Evolutionary conservation across 225 moss, liverwort and hornwort genomes (phyloP), one percentile per base, ranked within the genome.

Genomic region (Straminergon stramineum): DNA sequence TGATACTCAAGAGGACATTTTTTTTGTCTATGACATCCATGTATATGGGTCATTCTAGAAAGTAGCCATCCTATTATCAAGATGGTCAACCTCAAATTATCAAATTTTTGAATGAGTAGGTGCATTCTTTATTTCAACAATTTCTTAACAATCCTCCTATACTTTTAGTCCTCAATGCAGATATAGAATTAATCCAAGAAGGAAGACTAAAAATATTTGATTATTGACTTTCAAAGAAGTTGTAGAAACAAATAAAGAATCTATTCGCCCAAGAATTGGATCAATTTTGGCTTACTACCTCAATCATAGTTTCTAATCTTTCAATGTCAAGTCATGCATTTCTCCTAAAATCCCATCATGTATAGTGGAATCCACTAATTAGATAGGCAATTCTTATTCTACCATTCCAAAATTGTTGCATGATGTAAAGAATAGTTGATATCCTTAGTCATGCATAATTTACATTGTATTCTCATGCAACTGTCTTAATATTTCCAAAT

Each of bases 101-200:
- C 14, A 41, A 39, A 39, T 8, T 13, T 21, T 0, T 71, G 3
- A 71, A 15, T 41, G 8, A 26, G 1, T 5, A 41, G 26, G 9
- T 26, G 15, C 15, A 71, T 41, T 41, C 3, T 24, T 41, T 9
- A 0, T 71, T 71, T 41, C 24, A 71, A 71, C 8, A 41, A 0
- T 8, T 71, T 26, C 0, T 71, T 41, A 5, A 41, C 24, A 71
- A 15, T 26, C 16, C 3, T 41, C 1, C 3, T 15, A 41, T 0
- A 24, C 37, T 41, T 8, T 41, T 41, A 8, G 5, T 71, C 3
- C 1, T 71, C 0, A 0, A 26, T 71, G 26, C 43, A 12, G 5
- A 26, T 71, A 27, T 26, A 5, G 5, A 3, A 0, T 15, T 26
- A 26, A 43, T 1, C 2, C 2, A 3, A 0, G 3, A 15, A 15